A percentile compares a stretch with the other conserved stretches of the same genome.
phyloP scores from a whole-genome alignment of 2,329 filamentous ascomycete genomes.

The Lecanoromycetidae sp. region DNA sequence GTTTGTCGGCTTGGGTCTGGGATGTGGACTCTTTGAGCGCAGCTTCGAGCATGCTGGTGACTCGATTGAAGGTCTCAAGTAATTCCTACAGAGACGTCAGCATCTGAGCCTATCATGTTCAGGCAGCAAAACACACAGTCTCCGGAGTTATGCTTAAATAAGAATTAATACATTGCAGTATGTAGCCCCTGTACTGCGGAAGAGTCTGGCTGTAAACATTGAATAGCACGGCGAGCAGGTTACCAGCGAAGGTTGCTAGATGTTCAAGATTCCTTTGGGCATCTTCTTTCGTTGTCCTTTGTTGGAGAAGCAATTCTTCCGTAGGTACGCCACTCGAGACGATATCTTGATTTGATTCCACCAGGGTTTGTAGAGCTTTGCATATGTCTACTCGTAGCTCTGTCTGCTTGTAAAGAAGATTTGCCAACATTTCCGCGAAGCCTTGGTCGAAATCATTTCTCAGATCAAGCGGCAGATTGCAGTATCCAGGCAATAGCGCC shows the following conservation, averaged over 20 bases:
- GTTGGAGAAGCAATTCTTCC: conserved; percentile 64
- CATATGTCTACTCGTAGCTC: conserved; percentile 81
- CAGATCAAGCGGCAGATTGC: conserved; percentile 76
- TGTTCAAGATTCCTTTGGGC: conserved; percentile 74
- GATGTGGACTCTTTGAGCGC: conserved; percentile 50
- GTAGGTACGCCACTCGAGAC: conserved; percentile 47
- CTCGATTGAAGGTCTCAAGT: conserved; percentile 75
- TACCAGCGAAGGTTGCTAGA: conserved; percentile 66
- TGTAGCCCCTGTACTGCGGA: conserved; percentile 79
- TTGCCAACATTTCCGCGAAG: conserved; percentile 84
- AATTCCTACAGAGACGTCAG: conserved; percentile 45
- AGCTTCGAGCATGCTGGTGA: conserved; percentile 68
- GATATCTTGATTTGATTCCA: conserved; percentile 84
- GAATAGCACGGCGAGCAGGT: conserved; percentile 92
- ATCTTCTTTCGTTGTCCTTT: conserved; percentile 60
- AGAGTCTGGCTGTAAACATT: conserved; percentile 97
- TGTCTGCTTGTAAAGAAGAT: conserved; percentile 82
- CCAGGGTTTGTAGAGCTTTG: conserved; percentile 68
- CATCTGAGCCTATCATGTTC: background rate
- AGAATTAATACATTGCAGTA: conserved; percentile 87
- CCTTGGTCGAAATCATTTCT: conserved; percentile 64
- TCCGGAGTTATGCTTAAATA: conserved; percentile 79
- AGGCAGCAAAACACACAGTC: conserved; percentile 29
- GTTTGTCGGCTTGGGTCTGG: conserved; percentile 52
- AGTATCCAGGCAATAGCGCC: conserved; percentile 88